These are phyloP conservation scores for Carex kokanica DNA, from an alignment of 176 grass and related monocot genomes.

Conservation along the genomic window DNA sequence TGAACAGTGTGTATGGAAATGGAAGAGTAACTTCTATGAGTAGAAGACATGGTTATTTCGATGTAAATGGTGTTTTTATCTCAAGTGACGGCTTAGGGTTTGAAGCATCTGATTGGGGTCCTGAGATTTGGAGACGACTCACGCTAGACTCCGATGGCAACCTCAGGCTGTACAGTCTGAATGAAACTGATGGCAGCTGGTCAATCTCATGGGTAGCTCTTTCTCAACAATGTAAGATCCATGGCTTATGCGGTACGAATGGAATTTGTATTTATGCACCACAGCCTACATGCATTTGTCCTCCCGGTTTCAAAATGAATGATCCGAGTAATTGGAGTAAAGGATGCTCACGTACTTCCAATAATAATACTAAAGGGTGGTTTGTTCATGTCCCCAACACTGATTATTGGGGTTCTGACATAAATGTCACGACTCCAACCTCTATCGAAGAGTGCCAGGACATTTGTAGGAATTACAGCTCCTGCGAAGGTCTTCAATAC, in stretches of 20 bases:
- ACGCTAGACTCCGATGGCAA: conserved; percentile 22
- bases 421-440: not conserved
- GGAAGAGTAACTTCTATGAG: conserved; percentile 6
- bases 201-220: conserved; percentile 24
- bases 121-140: not conserved
- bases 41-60: not conserved
- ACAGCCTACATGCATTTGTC: conserved; percentile 6
- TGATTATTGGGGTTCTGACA: conserved; percentile 23
- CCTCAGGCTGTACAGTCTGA: conserved; percentile 25
- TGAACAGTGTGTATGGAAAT: not conserved
- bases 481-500: conserved; percentile 11
- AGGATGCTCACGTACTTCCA: not conserved
- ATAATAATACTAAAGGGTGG: not conserved
- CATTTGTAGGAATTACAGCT: not conserved
- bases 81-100: conserved; percentile 19
- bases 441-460: not conserved
- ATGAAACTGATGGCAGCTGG: conserved; percentile 16
- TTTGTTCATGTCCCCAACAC: conserved; percentile 6
- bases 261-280: conserved; percentile 23
- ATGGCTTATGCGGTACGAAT: conserved; percentile 18
- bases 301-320: conserved; percentile 24
- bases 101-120: conserved; percentile 18
- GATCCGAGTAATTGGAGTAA: conserved; percentile 19
- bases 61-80: conserved; percentile 5
- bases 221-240: conserved; percentile 20